Base-by-base conservation (phyloP, 192 early-diverging fungal genomes). In the Thamnidium elegans region DNA sequence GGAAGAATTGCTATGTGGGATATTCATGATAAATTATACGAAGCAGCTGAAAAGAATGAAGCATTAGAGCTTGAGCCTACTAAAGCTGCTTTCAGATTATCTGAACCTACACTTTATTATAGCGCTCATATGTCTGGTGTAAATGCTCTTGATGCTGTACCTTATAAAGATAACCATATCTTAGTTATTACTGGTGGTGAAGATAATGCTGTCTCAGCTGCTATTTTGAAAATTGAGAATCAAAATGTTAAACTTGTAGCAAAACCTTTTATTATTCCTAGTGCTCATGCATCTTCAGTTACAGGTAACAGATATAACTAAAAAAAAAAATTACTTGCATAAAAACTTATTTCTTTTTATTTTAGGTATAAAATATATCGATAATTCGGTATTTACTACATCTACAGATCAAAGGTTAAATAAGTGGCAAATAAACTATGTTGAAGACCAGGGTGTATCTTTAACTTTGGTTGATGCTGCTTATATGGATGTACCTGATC, bases 161-260 rank as follows among this genome's bases (percentile, higher is more conserved):
- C 65, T 15, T 45, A 51, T 4, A 64, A 62, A 14, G 62, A 55
- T 52, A 19, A 44, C 5, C 44, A 39, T 6, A 45, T 72, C 13
- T 17, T 87, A 44, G 47, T 90, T 3, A 81, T 81, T 5, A 86
- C 82, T n/a, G 91, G 90, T 14, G 92, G 92, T 3, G 92, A 94
- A 50, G 90, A 94, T 67, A 89, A 90, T 70, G 74, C 79, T 0
- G 34, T 91, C 15, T 59, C 71, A 19, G 67, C 70, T 36, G 42
- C 53, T 11, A 30, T 58, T 47, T 58, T 51, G 31, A 23, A 15
- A 13, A 42, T 23, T 46, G 44, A 56, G 31, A 4, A 48, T 3
- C 15, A 55, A 32, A 14, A 59, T 77, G 20, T 48, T 63, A 0
- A 72, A 60, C 23, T 20, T 20, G 44, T 70, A 8, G 53, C 23